A percentile compares a stretch with the other conserved stretches of the same genome.
Conservation (phyloP, 2,329 filamentous ascomycete genomes). For the Pleomassaria siparia region DNA sequence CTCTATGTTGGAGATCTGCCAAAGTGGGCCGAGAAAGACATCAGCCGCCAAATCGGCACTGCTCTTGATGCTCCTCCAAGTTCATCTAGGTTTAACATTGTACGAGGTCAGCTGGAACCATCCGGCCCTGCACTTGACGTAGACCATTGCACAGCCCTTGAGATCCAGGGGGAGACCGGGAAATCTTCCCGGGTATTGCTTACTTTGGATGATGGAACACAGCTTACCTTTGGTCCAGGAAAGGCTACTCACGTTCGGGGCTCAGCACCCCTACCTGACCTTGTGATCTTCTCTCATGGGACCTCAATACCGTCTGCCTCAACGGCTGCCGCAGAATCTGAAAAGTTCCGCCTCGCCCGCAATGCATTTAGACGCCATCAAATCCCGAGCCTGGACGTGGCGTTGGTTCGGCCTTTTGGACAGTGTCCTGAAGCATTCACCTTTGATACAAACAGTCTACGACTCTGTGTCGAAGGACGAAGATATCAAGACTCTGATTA, state of each 20-base stretch:
- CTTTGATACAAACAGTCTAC: conserved; percentile 25
- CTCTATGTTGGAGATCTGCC: conserved; percentile 35
- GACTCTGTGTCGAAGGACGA: conserved; percentile 35
- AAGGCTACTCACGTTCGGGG: conserved; percentile 1
- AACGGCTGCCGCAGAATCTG: conserved; percentile 13
- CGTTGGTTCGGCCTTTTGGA: conserved; percentile 29
- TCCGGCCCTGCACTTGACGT: conserved; percentile 25
- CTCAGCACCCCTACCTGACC: conserved; percentile 23
- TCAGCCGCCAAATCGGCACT: conserved; percentile 32
- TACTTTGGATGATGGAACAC: conserved; percentile 27
- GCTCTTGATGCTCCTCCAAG: conserved; percentile 34
- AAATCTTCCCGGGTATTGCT: conserved; percentile 13
- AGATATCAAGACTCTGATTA: conserved; percentile 21
- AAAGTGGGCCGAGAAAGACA: conserved; percentile 33
- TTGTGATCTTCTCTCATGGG: conserved; percentile 37
- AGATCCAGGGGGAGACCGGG: conserved; percentile 10
- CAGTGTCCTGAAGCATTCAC: conserved; percentile 15
- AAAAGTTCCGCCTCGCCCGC: conserved; percentile 24
- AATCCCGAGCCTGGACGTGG: conserved; percentile 36
- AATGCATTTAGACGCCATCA: conserved; percentile 22
- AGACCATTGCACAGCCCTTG: conserved; percentile 27
- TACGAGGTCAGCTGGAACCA: conserved; percentile 25
- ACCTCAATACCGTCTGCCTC: conserved; percentile 6
- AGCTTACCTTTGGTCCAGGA: conserved; percentile 21
- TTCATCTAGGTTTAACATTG: conserved; percentile 38